Conservation (phyloP, 2,329 filamentous ascomycete genomes). For the Ophiostoma piceae region DNA sequence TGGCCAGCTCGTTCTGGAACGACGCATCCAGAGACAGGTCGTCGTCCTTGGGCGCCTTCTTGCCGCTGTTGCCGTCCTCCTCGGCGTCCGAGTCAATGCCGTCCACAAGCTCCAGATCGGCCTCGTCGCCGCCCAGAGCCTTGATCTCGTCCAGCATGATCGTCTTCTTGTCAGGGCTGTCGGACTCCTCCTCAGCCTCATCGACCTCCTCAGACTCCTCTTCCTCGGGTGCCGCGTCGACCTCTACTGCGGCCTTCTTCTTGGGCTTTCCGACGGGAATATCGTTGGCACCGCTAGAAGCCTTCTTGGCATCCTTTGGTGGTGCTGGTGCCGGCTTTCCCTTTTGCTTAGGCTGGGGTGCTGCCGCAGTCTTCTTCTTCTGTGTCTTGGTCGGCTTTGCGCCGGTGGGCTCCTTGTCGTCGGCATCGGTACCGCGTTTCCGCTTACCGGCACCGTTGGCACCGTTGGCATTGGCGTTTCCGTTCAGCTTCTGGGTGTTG, state of each 20-base stretch:
- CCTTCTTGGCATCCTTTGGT: slow-evolving; percentile 26
- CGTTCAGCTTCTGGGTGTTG: slow-evolving; percentile 32
- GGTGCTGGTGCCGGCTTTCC: slow-evolving; percentile 31
- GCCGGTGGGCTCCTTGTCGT: slow-evolving; percentile 16
- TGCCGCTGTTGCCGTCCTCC: slow-evolving; percentile 33
- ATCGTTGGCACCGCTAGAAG: slow-evolving; percentile 31
- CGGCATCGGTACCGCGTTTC: slow-evolving; percentile 25
- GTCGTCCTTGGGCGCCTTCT: slow-evolving; percentile 27
- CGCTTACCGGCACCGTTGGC: slow-evolving; percentile 25
- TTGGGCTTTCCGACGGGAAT: slow-evolving; percentile 26
- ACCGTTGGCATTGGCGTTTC: slow-evolving; percentile 13
- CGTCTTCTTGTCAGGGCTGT: slow-evolving; percentile 25
- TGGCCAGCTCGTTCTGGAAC: slow-evolving; percentile 47
- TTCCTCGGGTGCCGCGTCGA: background rate
- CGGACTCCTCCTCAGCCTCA: background rate
- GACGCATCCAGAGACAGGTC: slow-evolving; percentile 30
- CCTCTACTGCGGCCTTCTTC: background rate
- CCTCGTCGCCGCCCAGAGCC: slow-evolving; percentile 60
- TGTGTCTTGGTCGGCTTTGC: slow-evolving; percentile 41
- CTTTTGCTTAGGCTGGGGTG: background rate
- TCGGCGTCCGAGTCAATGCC: slow-evolving; percentile 50
- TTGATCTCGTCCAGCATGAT: slow-evolving; percentile 57
- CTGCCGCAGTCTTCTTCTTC: slow-evolving; percentile 29
- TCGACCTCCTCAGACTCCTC: background rate
- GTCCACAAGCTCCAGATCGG: slow-evolving; percentile 57